Conservation (phyloP, 768 basidiomycete genomes). For the Russula ochroleuca region DNA sequence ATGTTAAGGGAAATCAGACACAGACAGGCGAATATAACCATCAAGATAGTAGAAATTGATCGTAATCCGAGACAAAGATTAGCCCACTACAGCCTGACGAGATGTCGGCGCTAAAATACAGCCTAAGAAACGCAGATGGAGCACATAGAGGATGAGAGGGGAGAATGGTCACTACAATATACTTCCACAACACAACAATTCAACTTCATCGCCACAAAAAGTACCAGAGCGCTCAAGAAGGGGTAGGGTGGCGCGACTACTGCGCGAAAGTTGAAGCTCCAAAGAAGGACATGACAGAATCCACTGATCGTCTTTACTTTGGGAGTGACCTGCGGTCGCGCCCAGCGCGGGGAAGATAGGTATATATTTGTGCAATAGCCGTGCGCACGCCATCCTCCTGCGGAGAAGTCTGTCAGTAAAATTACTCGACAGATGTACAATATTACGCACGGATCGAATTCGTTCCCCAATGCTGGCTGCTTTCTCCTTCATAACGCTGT, state of each 20-base stretch:
- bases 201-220: background rate
- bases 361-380: constrained; percentile 55
- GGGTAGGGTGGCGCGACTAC: background rate
- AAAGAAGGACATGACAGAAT: background rate
- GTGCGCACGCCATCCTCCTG: constrained; percentile 56
- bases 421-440: background rate
- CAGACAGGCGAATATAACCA: background rate
- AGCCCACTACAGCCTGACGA: background rate
- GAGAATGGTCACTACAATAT: background rate
- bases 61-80: background rate
- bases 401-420: background rate
- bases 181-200: background rate
- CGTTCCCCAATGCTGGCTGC: constrained; percentile 46
- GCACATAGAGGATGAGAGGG: background rate
- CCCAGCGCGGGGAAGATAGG: constrained; percentile 44
- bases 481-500: constrained; percentile 56
- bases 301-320: constrained; percentile 2
- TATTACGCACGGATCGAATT: constrained; percentile 38
- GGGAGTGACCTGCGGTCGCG: constrained; percentile 27
- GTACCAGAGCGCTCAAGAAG: background rate
- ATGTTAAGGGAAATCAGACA: background rate
- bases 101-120: background rate
- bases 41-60: background rate
- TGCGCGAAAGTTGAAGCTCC: background rate
- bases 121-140: background rate